Base-by-base conservation (phyloP, 768 basidiomycete genomes). In the Chalciporus chontae region DNA sequence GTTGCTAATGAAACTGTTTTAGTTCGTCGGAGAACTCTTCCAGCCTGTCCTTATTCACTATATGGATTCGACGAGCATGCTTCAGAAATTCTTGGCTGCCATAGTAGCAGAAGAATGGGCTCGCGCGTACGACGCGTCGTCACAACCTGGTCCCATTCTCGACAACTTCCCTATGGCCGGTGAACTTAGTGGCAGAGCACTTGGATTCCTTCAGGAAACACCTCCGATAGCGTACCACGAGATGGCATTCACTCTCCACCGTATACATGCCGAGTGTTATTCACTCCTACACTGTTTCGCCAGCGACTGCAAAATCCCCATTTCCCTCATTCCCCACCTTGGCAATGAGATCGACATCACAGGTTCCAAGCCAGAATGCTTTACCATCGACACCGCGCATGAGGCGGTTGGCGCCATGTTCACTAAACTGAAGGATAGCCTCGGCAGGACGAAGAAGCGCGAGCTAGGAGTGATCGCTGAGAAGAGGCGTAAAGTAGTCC, bases 21-120 rank as follows among this genome's bases (percentile, higher is more conserved):
- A 75, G 62, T 66, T 71, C 4, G 71, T 82, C 42, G 85, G 86
- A 40, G 73, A 78, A n/a, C 74, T 81, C 42, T 91, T 95, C 64
- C 77, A 80, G 38, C 83, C 86, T 1, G 83, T 90, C 43, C 76
- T 97, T 8, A 55, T 77, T 5, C 85, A 90, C 63, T 93, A 96
- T 57, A 71, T 93, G 60, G 80, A 85, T 42, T 94, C 95, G 2
- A 80, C 85, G 6, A 94, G 91, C 61, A 94, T 94, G 79, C 77
- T 97, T 14, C 94, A 96, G 63, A 88, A 88, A 55, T 84, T 93
- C 63, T 69, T 98, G 38, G 73, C 86, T n/a, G 86, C 91, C 15
- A 79, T 90, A 43, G 77, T 98, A 50, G 72, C 93, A 0, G 91
- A 95, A 67, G 92, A 97, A 72, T 97, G 94, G 96, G 90, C 94